Percentiles rank a stretch among this genome's conserved stretches.
Conservation (phyloP, 75 land plant species). For the Sequoia sempervirens region DNA sequence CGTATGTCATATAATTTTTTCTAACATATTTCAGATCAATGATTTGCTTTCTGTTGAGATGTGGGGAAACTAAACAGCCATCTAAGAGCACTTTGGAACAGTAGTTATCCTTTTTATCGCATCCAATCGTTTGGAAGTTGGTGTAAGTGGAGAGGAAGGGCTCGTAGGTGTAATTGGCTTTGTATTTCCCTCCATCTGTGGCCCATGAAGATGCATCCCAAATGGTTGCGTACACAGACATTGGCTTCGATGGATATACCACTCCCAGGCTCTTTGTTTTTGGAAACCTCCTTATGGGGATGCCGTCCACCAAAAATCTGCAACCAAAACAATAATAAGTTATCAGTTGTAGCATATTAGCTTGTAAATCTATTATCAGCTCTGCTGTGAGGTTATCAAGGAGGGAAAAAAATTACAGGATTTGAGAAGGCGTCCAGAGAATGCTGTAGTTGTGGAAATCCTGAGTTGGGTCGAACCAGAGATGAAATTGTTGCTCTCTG, state of each 20-base stretch:
- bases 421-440: constrained; percentile 39
- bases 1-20: constrained; percentile 4
- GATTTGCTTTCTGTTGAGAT: background rate
- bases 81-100: background rate
- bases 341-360: background rate
- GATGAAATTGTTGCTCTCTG: no score
- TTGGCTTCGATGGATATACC: no score
- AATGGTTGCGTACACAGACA: no score
- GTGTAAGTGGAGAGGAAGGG: no score
- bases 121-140: background rate
- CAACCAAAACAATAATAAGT: background rate
- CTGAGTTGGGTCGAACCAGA: no score
- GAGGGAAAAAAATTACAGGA: constrained; percentile 10
- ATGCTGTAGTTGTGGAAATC: no score
- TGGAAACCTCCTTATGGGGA: constrained; percentile 27
- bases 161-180: no score
- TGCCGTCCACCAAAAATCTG: constrained; percentile 23
- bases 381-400: background rate
- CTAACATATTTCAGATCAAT: background rate
- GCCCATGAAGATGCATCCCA: no score
- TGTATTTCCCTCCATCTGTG: no score
- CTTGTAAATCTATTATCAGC: background rate
- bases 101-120: background rate
- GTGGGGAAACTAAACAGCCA: background rate
- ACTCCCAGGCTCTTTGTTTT: constrained; percentile 1